These are phyloP conservation scores for Kalanchoe fedtschenkoi DNA, from an alignment of 164 flowering plant species.

Conservation along the genomic window DNA sequence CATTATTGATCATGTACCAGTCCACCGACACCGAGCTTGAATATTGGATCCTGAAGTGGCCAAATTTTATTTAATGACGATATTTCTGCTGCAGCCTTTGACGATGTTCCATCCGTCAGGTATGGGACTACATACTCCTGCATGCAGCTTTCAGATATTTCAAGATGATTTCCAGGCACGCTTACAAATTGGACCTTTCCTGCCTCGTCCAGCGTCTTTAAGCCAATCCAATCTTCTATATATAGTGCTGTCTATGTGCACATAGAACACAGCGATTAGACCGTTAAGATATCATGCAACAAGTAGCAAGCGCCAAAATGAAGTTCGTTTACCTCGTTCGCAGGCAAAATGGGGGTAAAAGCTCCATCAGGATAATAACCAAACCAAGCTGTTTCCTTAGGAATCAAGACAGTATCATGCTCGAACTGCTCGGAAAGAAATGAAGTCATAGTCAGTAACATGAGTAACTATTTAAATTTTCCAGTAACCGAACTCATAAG, in stretches of 20 bases:
- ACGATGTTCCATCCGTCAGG: conserved; percentile 16
- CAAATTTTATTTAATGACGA: conserved; percentile 10
- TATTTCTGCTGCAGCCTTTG: neutral
- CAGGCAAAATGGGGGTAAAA: conserved; percentile 48
- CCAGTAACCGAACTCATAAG: neutral
- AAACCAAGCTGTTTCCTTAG: conserved; percentile 92
- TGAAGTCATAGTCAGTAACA: neutral
- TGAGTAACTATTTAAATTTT: neutral
- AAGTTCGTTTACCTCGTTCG: conserved; percentile 42
- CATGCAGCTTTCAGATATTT: conserved; percentile 17
- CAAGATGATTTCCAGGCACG: conserved; percentile 23
- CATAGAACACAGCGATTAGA: neutral
- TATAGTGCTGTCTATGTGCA: conserved; percentile 29
- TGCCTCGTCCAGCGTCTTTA: conserved; percentile 26
- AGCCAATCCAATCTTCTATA: conserved; percentile 34
- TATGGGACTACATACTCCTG: conserved; percentile 25
- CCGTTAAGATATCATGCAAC: neutral
- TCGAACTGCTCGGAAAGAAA: conserved; percentile 43
- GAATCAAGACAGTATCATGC: conserved; percentile 75
- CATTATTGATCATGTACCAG: neutral
- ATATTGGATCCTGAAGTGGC: neutral
- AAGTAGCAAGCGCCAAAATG: neutral
- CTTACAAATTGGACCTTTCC: conserved; percentile 29
- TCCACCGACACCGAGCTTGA: neutral
- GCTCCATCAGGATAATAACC: conserved; percentile 94